Percentiles rank a stretch among this genome's conserved stretches.
phyloP scores from a whole-genome alignment of 1,284 basidiomycete genomes.

The Ustilago bromivora region DNA sequence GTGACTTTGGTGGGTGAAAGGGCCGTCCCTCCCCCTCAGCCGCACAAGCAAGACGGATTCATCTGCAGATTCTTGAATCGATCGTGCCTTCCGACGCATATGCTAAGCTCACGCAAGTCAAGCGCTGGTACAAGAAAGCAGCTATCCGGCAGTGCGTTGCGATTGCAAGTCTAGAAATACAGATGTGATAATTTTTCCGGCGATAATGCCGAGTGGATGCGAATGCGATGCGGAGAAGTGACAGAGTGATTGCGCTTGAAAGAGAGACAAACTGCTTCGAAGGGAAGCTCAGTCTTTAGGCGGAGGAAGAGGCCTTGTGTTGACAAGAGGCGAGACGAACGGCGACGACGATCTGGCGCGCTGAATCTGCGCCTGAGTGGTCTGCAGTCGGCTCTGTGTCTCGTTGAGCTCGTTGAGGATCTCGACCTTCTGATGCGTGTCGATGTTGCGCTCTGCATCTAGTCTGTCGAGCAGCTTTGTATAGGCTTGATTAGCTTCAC shows the following conservation, averaged over 20 bases:
- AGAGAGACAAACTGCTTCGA: not conserved
- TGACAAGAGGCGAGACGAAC: constrained; percentile 13
- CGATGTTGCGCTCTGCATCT: constrained; percentile 39
- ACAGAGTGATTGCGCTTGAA: not conserved
- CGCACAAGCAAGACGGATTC: not conserved
- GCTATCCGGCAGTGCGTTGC: not conserved
- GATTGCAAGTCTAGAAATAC: constrained; percentile 12
- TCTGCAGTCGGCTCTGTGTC: constrained; percentile 31
- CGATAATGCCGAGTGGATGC: not conserved
- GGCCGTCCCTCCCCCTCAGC: not conserved
- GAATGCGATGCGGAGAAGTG: not conserved
- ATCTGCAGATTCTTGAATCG: not conserved
- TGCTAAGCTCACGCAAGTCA: not conserved
- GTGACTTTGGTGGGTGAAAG: not conserved
- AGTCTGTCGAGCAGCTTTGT: constrained; percentile 31
- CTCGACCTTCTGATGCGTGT: constrained; percentile 43
- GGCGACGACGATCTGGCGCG: constrained; percentile 20
- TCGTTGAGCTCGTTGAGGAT: constrained; percentile 57
- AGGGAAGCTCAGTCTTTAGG: constrained; percentile 16
- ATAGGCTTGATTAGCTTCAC: constrained; percentile 36
- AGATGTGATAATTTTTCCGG: not conserved
- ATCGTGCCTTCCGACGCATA: not conserved
- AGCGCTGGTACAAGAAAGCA: not conserved
- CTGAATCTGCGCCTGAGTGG: constrained; percentile 34
- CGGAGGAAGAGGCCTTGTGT: constrained; percentile 14